These are phyloP conservation scores for Fraxinus floribunda DNA, from an alignment of 305 asterid species.

Conservation along the genomic window DNA sequence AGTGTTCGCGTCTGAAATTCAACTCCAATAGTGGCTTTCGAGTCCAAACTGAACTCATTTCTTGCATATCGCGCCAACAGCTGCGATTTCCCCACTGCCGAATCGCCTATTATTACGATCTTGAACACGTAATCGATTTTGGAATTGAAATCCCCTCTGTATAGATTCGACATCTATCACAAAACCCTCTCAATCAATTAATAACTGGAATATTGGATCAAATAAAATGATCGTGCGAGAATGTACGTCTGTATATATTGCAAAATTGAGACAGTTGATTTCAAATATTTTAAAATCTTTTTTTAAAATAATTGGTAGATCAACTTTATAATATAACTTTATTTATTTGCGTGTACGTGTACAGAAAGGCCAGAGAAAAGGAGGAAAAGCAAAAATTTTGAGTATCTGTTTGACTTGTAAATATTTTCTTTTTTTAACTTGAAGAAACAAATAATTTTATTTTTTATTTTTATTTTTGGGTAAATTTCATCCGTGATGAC, in stretches of 20 bases:
- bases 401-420: not conserved
- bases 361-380: not conserved
- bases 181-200: not conserved
- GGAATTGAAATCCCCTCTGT: constrained; percentile 55
- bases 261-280: no score
- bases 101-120: constrained; percentile 72
- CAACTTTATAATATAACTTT: no score
- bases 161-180: constrained; percentile 46
- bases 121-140: constrained; percentile 74
- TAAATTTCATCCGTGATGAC: not conserved
- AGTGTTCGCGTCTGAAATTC: constrained; percentile 77
- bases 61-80: constrained; percentile 64
- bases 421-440: no score
- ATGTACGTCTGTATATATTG: not conserved
- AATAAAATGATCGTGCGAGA: not conserved
- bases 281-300: no score
- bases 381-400: not conserved
- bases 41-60: constrained; percentile 71
- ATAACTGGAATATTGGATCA: not conserved
- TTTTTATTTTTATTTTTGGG: not conserved
- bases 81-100: constrained; percentile 85
- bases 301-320: no score
- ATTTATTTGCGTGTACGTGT: not conserved
- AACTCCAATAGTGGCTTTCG: constrained; percentile 76
- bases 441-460: no score